phyloP scores from a whole-genome alignment of 805 yeast species.

The Lachancea lanzarotensis region DNA sequence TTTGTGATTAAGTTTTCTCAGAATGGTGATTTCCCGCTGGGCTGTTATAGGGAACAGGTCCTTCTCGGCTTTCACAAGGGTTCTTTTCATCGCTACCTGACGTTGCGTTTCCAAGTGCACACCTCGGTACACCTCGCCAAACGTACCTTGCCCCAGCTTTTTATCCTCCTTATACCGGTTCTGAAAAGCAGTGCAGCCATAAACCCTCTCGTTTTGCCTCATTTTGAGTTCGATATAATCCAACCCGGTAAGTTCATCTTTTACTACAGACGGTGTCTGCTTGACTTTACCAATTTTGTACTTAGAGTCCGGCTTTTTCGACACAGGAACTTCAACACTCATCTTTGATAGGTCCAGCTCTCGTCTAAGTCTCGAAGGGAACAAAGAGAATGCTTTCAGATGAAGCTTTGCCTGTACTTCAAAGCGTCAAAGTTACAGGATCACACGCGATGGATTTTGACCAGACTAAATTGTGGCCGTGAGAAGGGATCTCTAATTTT shows the following conservation, averaged over 20 bases:
- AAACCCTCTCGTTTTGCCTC: slow-evolving; percentile 24
- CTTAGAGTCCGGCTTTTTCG: slow-evolving; percentile 17
- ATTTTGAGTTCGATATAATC: slow-evolving; percentile 23
- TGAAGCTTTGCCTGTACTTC: background rate
- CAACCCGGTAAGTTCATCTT: slow-evolving; percentile 23
- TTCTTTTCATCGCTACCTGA: slow-evolving; percentile 83
- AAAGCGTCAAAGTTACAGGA: background rate
- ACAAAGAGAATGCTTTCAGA: no score
- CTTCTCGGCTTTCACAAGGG: slow-evolving; percentile 45
- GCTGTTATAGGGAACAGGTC: slow-evolving; percentile 89
- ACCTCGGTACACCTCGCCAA: slow-evolving; percentile 86
- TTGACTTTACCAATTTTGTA: slow-evolving; percentile 33
- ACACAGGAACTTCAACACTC: slow-evolving; percentile 3
- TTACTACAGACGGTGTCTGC: slow-evolving; percentile 28
- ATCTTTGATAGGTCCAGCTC: background rate
- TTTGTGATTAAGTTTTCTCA: slow-evolving; percentile 60
- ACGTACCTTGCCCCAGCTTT: slow-evolving; percentile 76
- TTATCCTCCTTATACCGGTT: slow-evolving; percentile 32
- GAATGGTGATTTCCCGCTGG: slow-evolving; percentile 78
- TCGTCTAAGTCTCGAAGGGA: background rate
- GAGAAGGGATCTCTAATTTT: background rate
- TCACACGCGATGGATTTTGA: background rate
- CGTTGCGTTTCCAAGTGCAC: slow-evolving; percentile 38
- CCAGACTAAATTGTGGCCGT: background rate
- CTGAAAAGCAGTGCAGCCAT: slow-evolving; percentile 29